Conservation (phyloP, 2,329 filamentous ascomycete genomes). For the Blastomyces emzantsi region DNA sequence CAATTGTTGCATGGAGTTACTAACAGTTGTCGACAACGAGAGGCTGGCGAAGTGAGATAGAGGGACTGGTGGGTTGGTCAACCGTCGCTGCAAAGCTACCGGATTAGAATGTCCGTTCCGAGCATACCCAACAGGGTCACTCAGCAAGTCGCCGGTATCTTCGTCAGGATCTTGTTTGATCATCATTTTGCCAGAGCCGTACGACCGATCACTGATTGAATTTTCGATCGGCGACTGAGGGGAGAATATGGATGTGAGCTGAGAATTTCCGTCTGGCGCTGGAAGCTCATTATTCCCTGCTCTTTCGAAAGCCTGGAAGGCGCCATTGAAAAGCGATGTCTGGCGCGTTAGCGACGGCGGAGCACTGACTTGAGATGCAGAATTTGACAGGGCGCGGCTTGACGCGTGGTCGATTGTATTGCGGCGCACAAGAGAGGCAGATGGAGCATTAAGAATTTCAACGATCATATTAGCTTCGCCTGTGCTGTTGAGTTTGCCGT, state of each 20-base stretch:
- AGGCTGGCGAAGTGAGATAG: constrained; percentile 59
- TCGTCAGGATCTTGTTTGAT: constrained; percentile 57
- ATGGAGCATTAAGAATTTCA: constrained; percentile 37
- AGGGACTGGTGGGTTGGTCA: constrained; percentile 63
- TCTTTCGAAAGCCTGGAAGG: constrained; percentile 50
- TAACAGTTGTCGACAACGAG: constrained; percentile 60
- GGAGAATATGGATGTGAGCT: constrained; percentile 50
- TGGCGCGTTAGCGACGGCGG: constrained; percentile 38
- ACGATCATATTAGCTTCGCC: constrained; percentile 52
- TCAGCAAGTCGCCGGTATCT: constrained; percentile 53
- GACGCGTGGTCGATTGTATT: constrained; percentile 46
- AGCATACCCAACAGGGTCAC: constrained; percentile 57
- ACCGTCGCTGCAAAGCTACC: constrained; percentile 46
- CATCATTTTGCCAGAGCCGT: constrained; percentile 51
- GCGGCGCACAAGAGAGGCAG: constrained; percentile 34
- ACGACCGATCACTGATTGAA: constrained; percentile 43
- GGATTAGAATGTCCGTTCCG: constrained; percentile 53
- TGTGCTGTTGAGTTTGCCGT: constrained; percentile 54
- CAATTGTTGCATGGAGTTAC: constrained; percentile 47
- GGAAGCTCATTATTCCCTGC: constrained; percentile 46
- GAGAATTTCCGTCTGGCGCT: constrained; percentile 41
- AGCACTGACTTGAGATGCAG: constrained; percentile 16
- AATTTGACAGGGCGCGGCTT: constrained; percentile 15
- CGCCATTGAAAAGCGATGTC: constrained; percentile 49
- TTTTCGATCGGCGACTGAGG: constrained; percentile 52